Base-by-base conservation (phyloP, 257 asterid genomes). In the Nicotiana paniculata region DNA sequence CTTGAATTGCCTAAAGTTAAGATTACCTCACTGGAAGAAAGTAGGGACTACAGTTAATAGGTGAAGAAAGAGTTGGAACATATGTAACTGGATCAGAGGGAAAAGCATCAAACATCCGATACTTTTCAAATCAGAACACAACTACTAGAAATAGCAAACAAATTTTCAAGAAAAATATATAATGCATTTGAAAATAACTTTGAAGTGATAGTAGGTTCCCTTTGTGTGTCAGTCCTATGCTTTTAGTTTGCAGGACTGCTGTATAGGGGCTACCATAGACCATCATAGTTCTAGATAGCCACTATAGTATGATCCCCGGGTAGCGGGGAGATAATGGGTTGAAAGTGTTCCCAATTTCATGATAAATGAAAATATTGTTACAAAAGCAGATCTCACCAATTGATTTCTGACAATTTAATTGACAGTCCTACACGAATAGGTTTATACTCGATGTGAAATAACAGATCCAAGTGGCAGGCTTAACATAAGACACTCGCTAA, bases 1-100 rank as follows among this genome's bases (percentile, higher is more conserved):
- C 89, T 91, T 84, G 99, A 96, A 91, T 97, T 93, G 86, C 99
- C 99, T 86, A 96, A 86, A 39, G 98, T 96, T 92, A 96, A 90
- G 81, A 96, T 94, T 85, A 96, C 99, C 93, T 96, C 99, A 89
- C 99, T 96, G 95, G 79, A 89, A 87, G 77, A 86, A 81, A 74
- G 86, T 7, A 59, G 67, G 64, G 26, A 80, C 63, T 15, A 72
- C 46, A 75, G 26, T 75, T 75, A 75, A 75, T 26, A 75, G 21
- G 79, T 15, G 62, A 74, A 51, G 61, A 24, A 70, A 74, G 43
- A 51, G 79, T 51, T 51, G 46, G 63, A 75, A 75, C 10, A 2
- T 43, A 75, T 26, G 53, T 28, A 48, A 51, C 63, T 74, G 79
- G 63, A 51, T 72, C 57, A 46, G 61, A 46, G 61, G 15, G 24